phyloP scores from a whole-genome alignment of 2,329 filamentous ascomycete genomes.

The Fusarium clavum region DNA sequence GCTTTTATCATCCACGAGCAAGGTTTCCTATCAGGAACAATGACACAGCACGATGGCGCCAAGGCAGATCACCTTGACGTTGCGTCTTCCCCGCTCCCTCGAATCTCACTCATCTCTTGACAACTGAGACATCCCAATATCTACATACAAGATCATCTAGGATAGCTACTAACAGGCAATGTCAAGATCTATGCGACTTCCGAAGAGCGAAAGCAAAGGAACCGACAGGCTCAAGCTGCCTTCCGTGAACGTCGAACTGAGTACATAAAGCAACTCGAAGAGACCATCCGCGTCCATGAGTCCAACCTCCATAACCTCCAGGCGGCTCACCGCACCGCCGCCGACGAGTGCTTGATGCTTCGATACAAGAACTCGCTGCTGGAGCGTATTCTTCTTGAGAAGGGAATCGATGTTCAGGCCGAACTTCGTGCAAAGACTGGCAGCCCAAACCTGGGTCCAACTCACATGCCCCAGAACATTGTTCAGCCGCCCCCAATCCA shows the following conservation, averaged over 20 bases:
- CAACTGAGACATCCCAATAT: constrained; percentile 20
- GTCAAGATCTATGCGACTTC: constrained; percentile 95
- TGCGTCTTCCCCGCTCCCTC: constrained; percentile 18
- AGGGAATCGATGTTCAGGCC: constrained; percentile 97
- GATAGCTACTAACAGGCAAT: constrained; percentile 34
- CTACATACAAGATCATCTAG: background rate
- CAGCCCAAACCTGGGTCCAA: constrained; percentile 81
- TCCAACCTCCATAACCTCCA: constrained; percentile 92
- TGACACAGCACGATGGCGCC: background rate
- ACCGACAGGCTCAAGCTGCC: constrained; percentile 95
- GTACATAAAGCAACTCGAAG: constrained; percentile 99
- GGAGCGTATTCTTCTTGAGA: constrained; percentile 94
- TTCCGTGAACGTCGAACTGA: constrained; percentile 97
- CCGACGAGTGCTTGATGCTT: constrained; percentile 97
- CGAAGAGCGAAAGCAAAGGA: constrained; percentile 97
- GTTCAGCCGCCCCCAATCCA: constrained; percentile 82
- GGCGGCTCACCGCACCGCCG: constrained; percentile 91
- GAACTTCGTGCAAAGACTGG: constrained; percentile 93
- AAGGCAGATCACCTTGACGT: constrained; percentile 1
- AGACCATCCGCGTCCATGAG: constrained; percentile 97
- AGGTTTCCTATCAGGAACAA: background rate
- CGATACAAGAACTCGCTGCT: constrained; percentile 98
- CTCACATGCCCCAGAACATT: constrained; percentile 73
- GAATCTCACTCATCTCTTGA: background rate
- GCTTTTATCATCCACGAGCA: background rate